phyloP scores from a whole-genome alignment of 352 stramenopile genomes.

The Phytophthora pseudosyringae region DNA sequence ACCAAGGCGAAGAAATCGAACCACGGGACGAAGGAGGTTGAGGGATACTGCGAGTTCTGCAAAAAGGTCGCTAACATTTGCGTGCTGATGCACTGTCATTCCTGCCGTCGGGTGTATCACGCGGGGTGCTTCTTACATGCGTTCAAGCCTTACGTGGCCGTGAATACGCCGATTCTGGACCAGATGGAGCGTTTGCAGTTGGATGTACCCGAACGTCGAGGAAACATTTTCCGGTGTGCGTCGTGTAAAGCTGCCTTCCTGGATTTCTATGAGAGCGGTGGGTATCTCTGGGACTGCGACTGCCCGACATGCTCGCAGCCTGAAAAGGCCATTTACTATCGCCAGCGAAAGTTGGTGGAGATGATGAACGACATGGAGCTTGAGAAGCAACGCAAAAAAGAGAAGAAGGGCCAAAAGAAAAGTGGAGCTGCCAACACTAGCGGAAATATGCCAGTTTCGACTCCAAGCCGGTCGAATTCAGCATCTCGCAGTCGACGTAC shows the following conservation, averaged over 20 bases:
- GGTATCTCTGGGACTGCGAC: conserved; percentile 45
- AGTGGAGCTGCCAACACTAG: not conserved
- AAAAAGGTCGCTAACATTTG: conserved; percentile 41
- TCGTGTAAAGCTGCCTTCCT: conserved; percentile 54
- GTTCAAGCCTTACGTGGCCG: conserved; percentile 42
- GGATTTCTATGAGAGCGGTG: conserved; percentile 46
- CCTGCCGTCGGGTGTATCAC: conserved; percentile 54
- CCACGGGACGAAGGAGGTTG: conserved; percentile 6
- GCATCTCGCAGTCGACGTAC: conserved; percentile 19
- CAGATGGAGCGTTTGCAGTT: conserved; percentile 44
- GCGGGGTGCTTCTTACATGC: conserved; percentile 44
- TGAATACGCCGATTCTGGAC: conserved; percentile 31
- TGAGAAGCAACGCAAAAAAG: conserved; percentile 38
- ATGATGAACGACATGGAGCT: conserved; percentile 50
- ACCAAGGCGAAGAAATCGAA: conserved; percentile 17
- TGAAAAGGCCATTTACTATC: conserved; percentile 42
- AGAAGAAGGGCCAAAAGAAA: conserved; percentile 32
- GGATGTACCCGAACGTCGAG: conserved; percentile 29
- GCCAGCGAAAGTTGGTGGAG: conserved; percentile 46
- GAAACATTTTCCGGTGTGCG: conserved; percentile 51
- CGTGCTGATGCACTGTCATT: conserved; percentile 44
- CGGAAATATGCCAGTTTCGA: conserved; percentile 5
- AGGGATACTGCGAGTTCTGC: conserved; percentile 50
- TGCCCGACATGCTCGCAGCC: conserved; percentile 50
- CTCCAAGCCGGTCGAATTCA: conserved; percentile 17